Evolutionary conservation across 2,329 filamentous ascomycete genomes (phyloP).

Genomic region (Meredithiella fracta): DNA sequence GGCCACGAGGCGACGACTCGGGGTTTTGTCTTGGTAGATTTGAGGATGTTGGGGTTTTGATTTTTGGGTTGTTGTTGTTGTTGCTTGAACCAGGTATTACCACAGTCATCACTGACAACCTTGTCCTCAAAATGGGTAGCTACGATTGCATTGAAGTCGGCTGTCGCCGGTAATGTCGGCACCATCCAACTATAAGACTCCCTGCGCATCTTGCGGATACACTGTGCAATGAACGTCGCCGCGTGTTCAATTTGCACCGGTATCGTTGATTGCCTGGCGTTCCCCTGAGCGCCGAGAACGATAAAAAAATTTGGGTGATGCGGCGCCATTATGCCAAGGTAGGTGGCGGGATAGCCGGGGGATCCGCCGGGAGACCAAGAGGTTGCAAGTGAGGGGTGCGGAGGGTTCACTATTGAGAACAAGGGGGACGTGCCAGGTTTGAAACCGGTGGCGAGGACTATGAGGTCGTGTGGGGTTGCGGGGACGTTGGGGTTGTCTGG

Average conservation of each 20-base stretch:
- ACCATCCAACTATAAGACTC: not conserved
- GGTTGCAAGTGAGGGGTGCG: constrained; percentile 22
- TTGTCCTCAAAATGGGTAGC: not conserved
- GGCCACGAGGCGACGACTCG: constrained; percentile 30
- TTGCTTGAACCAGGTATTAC: not conserved
- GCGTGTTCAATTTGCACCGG: not conserved
- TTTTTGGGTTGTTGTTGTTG: not conserved
- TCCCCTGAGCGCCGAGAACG: not conserved
- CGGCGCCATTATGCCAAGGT: constrained; percentile 30
- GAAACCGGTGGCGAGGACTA: constrained; percentile 17
- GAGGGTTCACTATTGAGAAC: constrained; percentile 25
- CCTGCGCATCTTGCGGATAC: not conserved
- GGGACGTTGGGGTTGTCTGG: not conserved
- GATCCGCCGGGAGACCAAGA: constrained; percentile 24
- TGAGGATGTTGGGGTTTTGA: not conserved
- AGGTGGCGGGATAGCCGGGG: constrained; percentile 24
- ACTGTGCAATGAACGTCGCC: not conserved
- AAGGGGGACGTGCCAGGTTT: constrained; percentile 15
- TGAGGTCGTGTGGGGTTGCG: constrained; percentile 12
- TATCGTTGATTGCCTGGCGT: not conserved
- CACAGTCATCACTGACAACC: not conserved
- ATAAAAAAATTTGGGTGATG: constrained; percentile 32
- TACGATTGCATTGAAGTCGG: not conserved
- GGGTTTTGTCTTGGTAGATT: no score
- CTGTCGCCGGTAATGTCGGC: not conserved